These are phyloP conservation scores for Cordyceps farinosa DNA, from an alignment of 2,329 filamentous ascomycete species.

Conservation along the genomic window DNA sequence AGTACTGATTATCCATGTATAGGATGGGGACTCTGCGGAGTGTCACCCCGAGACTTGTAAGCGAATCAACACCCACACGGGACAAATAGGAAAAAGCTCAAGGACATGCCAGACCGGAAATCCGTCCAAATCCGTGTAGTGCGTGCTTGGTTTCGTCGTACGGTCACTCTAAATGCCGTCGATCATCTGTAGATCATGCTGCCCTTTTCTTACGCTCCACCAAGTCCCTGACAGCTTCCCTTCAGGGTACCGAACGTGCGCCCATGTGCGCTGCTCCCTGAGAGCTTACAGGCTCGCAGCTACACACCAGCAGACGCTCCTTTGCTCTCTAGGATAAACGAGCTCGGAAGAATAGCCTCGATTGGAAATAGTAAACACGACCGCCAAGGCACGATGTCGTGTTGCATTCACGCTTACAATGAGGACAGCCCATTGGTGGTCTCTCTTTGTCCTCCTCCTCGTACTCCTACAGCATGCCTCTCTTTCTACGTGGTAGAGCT, in stretches of 20 bases:
- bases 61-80: background rate
- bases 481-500: background rate
- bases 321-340: background rate
- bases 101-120: background rate
- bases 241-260: background rate
- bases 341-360: background rate
- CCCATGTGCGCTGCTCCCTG: constrained; percentile 3
- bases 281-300: background rate
- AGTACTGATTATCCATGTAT: background rate
- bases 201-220: background rate
- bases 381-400: background rate
- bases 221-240: constrained; percentile 1
- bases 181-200: constrained; percentile 1
- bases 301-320: background rate
- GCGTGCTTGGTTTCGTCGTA: background rate
- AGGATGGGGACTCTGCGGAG: background rate
- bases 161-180: background rate
- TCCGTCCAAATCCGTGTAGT: background rate
- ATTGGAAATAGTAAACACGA: background rate
- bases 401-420: background rate
- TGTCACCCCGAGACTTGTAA: background rate
- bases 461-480: background rate
- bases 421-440: background rate
- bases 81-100: background rate
- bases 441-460: background rate